phyloP scores from a whole-genome alignment of 139 green algal genomes.

The Picochlorum sp. region DNA sequence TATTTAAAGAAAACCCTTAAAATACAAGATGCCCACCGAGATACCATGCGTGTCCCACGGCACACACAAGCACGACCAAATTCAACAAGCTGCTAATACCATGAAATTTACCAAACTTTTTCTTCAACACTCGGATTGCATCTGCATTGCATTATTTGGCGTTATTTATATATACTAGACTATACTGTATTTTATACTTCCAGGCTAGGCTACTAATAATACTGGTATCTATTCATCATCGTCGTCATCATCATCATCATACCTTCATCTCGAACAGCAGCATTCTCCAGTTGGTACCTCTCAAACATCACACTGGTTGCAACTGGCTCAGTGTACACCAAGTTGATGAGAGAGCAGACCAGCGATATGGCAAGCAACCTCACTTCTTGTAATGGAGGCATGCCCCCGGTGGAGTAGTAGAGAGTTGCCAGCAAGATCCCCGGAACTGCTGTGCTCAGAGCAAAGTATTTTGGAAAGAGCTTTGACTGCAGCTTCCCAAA shows the following conservation, averaged over 20 bases:
- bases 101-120: constrained; percentile 50
- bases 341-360: constrained; percentile 29
- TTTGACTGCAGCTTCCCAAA: constrained; percentile 49
- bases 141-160: constrained; percentile 5
- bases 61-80: constrained; percentile 34
- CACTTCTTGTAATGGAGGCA: constrained; percentile 1
- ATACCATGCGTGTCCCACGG: constrained; percentile 33
- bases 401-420: background rate
- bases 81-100: constrained; percentile 48
- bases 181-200: background rate
- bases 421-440: constrained; percentile 14
- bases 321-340: constrained; percentile 42
- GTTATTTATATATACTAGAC: background rate
- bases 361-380: constrained; percentile 1
- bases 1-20: constrained; percentile 1
- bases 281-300: constrained; percentile 57
- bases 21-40: constrained; percentile 9
- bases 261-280: too few species aligned
- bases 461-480: constrained; percentile 52
- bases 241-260: too few species aligned
- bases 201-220: background rate
- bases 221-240: background rate
- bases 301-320: constrained; percentile 56
- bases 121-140: constrained; percentile 36
- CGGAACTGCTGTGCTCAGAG: background rate